Evolutionary conservation across 2,329 filamentous ascomycete genomes (phyloP), one percentile per base, ranked within the genome.

Genomic region (Curvularia sp.): DNA sequence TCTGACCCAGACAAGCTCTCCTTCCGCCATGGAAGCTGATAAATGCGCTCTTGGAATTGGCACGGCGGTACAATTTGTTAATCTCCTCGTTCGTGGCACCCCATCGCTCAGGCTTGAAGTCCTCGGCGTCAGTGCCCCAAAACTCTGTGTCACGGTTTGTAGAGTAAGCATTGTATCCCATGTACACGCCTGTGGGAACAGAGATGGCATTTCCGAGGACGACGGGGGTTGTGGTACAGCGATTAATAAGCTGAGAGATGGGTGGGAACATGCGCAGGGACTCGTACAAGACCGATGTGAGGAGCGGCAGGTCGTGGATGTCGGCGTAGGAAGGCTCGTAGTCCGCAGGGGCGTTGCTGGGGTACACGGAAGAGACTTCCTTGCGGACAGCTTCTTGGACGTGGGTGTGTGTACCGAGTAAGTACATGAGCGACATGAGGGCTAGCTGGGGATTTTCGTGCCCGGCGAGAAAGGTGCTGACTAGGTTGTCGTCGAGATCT

Each of bases 201-300:
- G 60, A 46, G 18, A 73, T 65, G 3, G 60, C 54, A 31, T 59
- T 62, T 41, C 70, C 68, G 3, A 74, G 63, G 0, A 46, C 59
- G 12, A 74, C 69, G 0, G 76, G 65, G 2, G 64, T 60, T 0
- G 76, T 77, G 4, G 76, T 75, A 26, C 66, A 52, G 5, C 81
- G 77, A 53, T 84, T 84, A 62, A 84, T 79, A 42, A 84, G 73
- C 57, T 84, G 81, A 0, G 75, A 78, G 50, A 84, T 79, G 7
- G 82, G 82, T 0, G 82, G 82, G 55, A 80, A 82, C 46, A 84
- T 73, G 1, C 82, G 80, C 12, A 84, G 75, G 22, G 75, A 70
- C 52, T 84, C 82, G 60, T 81, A 79, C 20, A 84, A 70, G 24
- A 81, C 74, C 0, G 82, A 71, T 1, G 77, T 81, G 5, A 84